phyloP scores from a whole-genome alignment of 2,329 filamentous ascomycete species.

The Calonectria ilicicola region DNA sequence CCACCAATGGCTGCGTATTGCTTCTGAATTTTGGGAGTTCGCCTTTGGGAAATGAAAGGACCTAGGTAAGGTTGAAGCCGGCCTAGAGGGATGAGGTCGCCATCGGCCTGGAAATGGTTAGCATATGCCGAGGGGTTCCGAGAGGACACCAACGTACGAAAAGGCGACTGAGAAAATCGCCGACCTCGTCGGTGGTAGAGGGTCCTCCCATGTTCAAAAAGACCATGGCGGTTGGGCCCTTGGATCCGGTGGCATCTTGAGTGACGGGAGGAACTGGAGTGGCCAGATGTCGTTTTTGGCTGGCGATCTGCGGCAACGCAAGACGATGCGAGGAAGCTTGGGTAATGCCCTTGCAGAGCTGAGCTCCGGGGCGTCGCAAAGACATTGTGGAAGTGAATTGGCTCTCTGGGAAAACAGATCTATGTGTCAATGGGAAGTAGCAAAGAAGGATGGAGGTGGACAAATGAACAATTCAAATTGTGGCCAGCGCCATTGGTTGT shows the following conservation, averaged over 20 bases:
- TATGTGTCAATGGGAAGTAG: conserved; percentile 1
- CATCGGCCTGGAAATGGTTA: conserved; percentile 77
- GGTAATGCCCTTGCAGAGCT: conserved; percentile 44
- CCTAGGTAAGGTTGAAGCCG: conserved; percentile 91
- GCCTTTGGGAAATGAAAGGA: conserved; percentile 83
- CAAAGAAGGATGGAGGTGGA: background rate
- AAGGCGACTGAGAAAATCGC: conserved; percentile 87
- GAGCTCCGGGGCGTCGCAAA: conserved; percentile 45
- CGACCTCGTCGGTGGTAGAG: conserved; percentile 87
- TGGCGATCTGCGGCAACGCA: conserved; percentile 44
- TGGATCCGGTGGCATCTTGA: conserved; percentile 75
- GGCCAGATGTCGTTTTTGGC: conserved; percentile 49
- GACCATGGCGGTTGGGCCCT: conserved; percentile 96
- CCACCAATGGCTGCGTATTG: conserved; percentile 97
- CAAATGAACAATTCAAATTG: conserved; percentile 26
- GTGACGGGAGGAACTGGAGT: conserved; percentile 78
- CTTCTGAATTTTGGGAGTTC: conserved; percentile 96
- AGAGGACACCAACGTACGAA: conserved; percentile 74
- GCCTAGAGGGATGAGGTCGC: conserved; percentile 94
- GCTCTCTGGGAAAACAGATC: background rate
- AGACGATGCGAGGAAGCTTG: conserved; percentile 42
- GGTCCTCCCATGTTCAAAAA: conserved; percentile 99
- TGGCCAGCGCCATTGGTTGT: conserved; percentile 31
- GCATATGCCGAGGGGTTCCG: conserved; percentile 12
- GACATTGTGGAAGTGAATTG: conserved; percentile 42